Conservation (phyloP, 305 asterid genomes). For the Rubia balearica region DNA sequence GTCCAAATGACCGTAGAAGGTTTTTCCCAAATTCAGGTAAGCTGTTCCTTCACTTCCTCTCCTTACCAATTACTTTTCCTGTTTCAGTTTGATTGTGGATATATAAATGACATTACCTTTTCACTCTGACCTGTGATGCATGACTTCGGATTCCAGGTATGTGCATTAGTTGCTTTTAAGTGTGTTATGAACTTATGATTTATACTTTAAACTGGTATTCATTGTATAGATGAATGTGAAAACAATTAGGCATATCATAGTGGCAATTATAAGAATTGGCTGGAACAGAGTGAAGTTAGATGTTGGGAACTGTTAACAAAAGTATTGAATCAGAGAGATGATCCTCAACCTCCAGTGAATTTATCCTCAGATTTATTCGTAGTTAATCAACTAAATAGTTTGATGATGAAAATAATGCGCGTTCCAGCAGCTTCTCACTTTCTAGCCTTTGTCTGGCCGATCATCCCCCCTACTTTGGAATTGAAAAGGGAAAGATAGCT, state of each 20-base stretch:
- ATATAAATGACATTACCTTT: not conserved
- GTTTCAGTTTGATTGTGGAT: not conserved
- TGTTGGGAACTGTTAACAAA: not conserved
- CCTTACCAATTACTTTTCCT: not conserved
- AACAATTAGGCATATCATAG: not conserved
- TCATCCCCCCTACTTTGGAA: not conserved
- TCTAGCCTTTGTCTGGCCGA: not conserved
- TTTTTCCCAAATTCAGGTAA: slow-evolving; percentile 28
- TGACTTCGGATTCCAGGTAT: not conserved
- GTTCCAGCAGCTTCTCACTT: not conserved
- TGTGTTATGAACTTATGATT: not conserved
- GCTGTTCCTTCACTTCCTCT: not conserved
- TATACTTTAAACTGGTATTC: not conserved
- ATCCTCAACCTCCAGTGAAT: no score
- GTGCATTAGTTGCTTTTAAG: not conserved
- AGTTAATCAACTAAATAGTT: not conserved
- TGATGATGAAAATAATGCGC: not conserved
- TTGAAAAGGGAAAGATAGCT: not conserved
- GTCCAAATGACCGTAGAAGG: slow-evolving; percentile 34
- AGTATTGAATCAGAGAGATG: no score
- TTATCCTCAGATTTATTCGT: not conserved
- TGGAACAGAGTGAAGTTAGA: not conserved
- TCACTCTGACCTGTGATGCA: not conserved
- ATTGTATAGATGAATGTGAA: not conserved
- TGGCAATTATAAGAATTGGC: not conserved